These are phyloP conservation scores for Zea luxurians DNA, from an alignment of 176 grass and related monocot species.

Conservation along the genomic window DNA sequence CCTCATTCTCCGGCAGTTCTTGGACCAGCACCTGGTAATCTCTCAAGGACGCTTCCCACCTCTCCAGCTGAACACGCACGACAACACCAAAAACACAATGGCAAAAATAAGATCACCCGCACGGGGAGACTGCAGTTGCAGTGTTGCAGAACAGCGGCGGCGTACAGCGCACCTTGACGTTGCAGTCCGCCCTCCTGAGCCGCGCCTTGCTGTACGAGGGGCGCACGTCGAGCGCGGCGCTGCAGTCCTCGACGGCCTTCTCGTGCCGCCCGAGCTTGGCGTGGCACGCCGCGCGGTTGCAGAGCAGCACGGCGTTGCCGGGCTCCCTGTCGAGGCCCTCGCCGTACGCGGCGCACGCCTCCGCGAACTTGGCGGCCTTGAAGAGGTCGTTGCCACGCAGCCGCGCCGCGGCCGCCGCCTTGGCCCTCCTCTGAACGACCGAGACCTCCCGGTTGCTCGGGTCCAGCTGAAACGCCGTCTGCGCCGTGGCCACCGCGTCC, in stretches of 20 bases:
- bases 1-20: slow-evolving; percentile 81
- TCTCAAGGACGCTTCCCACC: slow-evolving; percentile 78
- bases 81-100: background rate
- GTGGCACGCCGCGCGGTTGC: slow-evolving; percentile 84
- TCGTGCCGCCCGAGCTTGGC: slow-evolving; percentile 72
- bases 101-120: background rate
- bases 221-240: slow-evolving; percentile 60
- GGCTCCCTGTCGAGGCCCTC: slow-evolving; percentile 67
- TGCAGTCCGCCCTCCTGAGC: slow-evolving; percentile 81
- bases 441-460: slow-evolving; percentile 67
- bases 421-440: slow-evolving; percentile 47
- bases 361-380: slow-evolving; percentile 67
- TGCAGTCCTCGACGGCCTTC: slow-evolving; percentile 91
- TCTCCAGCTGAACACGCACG: slow-evolving; percentile 62
- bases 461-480: slow-evolving; percentile 77
- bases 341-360: slow-evolving; percentile 74
- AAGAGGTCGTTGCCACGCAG: slow-evolving; percentile 86
- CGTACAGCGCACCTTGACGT: slow-evolving; percentile 59
- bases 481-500: slow-evolving; percentile 60
- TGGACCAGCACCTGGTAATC: slow-evolving; percentile 82
- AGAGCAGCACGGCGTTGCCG: slow-evolving; percentile 73
- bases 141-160: background rate
- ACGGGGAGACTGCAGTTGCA: background rate
- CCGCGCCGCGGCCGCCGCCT: slow-evolving; percentile 59
- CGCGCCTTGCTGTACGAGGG: slow-evolving; percentile 89